Percentiles rank a stretch among this genome's conserved stretches.
These are phyloP conservation scores for Cyberlindnera mrakii DNA, from an alignment of 805 yeast genomes.

Conservation along the genomic window DNA sequence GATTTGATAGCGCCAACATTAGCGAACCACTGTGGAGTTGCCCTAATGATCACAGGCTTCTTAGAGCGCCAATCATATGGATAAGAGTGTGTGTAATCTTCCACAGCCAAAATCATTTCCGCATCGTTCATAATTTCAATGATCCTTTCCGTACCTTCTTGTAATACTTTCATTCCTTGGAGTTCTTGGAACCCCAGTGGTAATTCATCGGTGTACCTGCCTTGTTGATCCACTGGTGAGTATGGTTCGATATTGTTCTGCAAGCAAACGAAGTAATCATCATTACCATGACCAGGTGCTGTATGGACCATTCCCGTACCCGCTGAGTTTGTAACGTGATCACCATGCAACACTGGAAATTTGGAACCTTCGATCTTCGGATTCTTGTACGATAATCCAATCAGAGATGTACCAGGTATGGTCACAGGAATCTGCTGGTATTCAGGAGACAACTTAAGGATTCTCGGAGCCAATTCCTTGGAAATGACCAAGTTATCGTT, in stretches of 20 bases:
- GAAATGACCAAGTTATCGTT: slow-evolving; percentile 54
- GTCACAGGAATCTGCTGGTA: slow-evolving; percentile 13
- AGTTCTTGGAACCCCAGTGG: slow-evolving; percentile 42
- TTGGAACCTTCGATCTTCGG: slow-evolving; percentile 37
- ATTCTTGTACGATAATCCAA: slow-evolving; percentile 44
- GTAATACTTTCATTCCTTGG: slow-evolving; percentile 55
- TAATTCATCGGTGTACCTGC: slow-evolving; percentile 53
- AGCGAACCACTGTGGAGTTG: slow-evolving; percentile 97
- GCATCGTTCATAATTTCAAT: slow-evolving; percentile 35
- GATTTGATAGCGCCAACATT: slow-evolving; percentile 71
- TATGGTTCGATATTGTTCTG: slow-evolving; percentile 48
- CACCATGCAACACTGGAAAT: slow-evolving; percentile 69
- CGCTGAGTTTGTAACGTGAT: slow-evolving; percentile 70
- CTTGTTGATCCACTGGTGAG: slow-evolving; percentile 77
- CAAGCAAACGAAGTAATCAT: slow-evolving; percentile 74
- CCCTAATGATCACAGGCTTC: slow-evolving; percentile 87
- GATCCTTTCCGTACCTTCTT: slow-evolving; percentile 46
- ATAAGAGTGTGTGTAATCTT: slow-evolving; percentile 70
- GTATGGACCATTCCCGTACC: slow-evolving; percentile 97
- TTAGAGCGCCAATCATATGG: slow-evolving; percentile 98
- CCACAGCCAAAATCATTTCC: slow-evolving; percentile 42
- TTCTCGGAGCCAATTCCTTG: slow-evolving; percentile 34
- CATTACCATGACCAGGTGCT: slow-evolving; percentile 97
- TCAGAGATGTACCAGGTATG: slow-evolving; percentile 38
- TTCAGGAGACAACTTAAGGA: slow-evolving; percentile 28